Percentiles rank a stretch among this genome's conserved stretches.
Evolutionary conservation across 768 basidiomycete species (phyloP).

Genomic region (Hericium erinaceus): DNA sequence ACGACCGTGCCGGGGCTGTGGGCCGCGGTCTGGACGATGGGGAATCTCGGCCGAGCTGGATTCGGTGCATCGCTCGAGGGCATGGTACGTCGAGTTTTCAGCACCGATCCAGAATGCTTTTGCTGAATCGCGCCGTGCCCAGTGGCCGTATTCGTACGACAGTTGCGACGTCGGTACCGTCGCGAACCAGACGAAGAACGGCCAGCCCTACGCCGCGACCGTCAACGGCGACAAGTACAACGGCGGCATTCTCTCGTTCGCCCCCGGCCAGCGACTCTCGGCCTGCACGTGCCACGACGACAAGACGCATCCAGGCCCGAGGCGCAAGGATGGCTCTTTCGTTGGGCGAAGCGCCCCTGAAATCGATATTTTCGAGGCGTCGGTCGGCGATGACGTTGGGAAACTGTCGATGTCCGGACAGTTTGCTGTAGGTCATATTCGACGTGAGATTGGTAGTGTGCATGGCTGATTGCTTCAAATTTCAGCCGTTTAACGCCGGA

Average conservation of each 20-base stretch:
- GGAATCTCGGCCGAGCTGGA: constrained; percentile 78
- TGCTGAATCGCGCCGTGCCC: background rate
- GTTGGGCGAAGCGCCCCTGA: constrained; percentile 59
- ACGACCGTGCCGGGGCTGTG: constrained; percentile 56
- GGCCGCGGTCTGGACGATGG: constrained; percentile 79
- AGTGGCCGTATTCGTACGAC: constrained; percentile 82
- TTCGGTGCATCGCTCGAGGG: constrained; percentile 85
- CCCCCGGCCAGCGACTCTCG: constrained; percentile 59
- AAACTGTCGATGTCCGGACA: constrained; percentile 10
- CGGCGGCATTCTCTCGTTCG: constrained; percentile 58
- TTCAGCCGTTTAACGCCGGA: constrained; percentile 42
- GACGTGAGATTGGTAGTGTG: constrained; percentile 7
- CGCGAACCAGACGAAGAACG: constrained; percentile 71
- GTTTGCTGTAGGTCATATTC: constrained; percentile 8
- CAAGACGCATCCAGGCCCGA: constrained; percentile 40
- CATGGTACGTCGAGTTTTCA: constrained; percentile 37
- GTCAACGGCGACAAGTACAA: constrained; percentile 48
- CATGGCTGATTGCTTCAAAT: constrained; percentile 33
- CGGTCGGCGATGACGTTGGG: constrained; percentile 9
- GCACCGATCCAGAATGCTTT: background rate
- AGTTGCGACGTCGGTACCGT: constrained; percentile 84
- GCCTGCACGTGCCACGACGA: constrained; percentile 29
- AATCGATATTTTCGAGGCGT: constrained; percentile 62
- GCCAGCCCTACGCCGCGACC: constrained; percentile 49
- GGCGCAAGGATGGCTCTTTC: constrained; percentile 40